Conservation (phyloP, 306 rosid species). For the Fragaria vesca region DNA sequence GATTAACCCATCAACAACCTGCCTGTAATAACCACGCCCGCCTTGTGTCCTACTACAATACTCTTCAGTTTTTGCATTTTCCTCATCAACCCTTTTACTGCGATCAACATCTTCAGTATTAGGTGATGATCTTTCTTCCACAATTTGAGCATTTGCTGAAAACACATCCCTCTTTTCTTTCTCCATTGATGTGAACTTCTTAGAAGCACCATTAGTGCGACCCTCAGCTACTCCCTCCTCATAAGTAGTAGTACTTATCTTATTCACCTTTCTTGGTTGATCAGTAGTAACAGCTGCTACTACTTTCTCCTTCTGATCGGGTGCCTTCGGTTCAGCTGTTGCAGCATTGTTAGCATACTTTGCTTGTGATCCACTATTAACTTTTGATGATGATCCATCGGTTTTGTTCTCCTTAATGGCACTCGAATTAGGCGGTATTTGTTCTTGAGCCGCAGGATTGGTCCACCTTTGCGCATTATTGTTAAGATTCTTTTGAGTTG, state of each 20-base stretch:
- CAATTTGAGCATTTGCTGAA: background rate
- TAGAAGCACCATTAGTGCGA: background rate
- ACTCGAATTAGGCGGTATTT: background rate
- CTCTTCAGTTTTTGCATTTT: background rate
- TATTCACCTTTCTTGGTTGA: background rate
- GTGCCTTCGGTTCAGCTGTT: background rate
- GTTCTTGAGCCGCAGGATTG: background rate
- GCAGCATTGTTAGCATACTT: background rate
- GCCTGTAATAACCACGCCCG: conserved; percentile 1
- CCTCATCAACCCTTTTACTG: background rate
- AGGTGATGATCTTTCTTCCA: background rate
- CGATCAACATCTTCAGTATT: background rate
- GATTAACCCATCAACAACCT: conserved; percentile 7
- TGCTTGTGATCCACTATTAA: background rate
- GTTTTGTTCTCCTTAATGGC: background rate
- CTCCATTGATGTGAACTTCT: background rate
- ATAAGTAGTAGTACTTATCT: background rate
- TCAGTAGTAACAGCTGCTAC: background rate
- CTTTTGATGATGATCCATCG: background rate
- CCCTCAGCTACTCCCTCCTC: background rate
- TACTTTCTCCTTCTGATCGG: background rate
- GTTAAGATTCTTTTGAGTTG: background rate
- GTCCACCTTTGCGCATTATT: background rate
- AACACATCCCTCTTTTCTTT: background rate
- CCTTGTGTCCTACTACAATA: background rate